Base-by-base conservation (phyloP, 2,329 filamentous ascomycete genomes). In the Stylonectria norvegica region DNA sequence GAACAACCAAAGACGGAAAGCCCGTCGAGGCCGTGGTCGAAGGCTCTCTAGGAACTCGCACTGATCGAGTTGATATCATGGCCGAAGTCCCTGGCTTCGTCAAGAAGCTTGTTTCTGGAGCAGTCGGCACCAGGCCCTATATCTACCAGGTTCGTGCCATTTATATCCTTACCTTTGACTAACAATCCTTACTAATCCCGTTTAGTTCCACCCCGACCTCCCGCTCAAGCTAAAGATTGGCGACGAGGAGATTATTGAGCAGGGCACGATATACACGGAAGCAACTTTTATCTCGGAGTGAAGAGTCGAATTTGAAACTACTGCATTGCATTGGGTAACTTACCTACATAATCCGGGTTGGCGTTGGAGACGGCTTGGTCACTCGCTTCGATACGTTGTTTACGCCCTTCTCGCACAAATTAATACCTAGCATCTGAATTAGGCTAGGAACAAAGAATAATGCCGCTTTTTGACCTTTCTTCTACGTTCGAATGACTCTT, bases 51-150 rank as follows among this genome's bases (percentile, higher is more conserved):
- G 86, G 81, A 18, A 70, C 79, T 36, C 79, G 81, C 35, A 69
- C 84, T 20, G 93, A 98, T 66, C 58, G 62, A 27, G 82, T 98
- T 50, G 93, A 98, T 67, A 85, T 98, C 57, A 94, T 98, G 89
- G 89, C 86, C 17, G 90, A 98, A 67, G 86, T 98, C 23, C 93
- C 93, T 3, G 88, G 85, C 20, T 95, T 98, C 58, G 84, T 98
- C 65, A 98, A 98, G 79, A 83, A 83, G 55, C 89, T 98, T 61
- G 89, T 95, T 18, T 87, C 87, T 30, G 84, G 79, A 50, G 88
- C 91, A 10, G 89, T 85, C 4, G 93, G 93, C 48, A 95, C 93
- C 19, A 93, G 89, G 72, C 93, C 93, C 5, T 98, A 96, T 66
- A 97, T 98, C 57, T 98, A 96, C 69, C 93, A 95, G 76, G 88